A percentile compares a stretch with the other conserved stretches of the same genome.
Conservation (phyloP, 1,139 yeast genomes). For the Diutina mesorugosa region DNA sequence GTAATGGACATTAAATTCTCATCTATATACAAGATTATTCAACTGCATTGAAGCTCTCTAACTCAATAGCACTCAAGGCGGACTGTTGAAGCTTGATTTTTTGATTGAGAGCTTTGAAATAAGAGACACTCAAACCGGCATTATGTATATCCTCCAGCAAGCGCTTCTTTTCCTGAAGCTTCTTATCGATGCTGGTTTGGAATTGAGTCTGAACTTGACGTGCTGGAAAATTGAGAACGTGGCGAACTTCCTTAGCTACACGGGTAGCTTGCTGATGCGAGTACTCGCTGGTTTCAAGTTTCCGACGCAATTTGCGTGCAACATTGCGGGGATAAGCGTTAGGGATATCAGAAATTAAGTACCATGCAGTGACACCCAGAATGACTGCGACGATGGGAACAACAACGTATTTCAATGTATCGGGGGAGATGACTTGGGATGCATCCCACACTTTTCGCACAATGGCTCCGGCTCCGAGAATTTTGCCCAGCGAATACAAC, state of each 20-base stretch:
- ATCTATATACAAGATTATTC: background rate
- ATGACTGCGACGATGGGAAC: constrained; percentile 43
- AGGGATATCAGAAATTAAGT: constrained; percentile 70
- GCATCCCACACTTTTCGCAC: constrained; percentile 18
- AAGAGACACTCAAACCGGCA: constrained; percentile 46
- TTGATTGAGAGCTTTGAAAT: constrained; percentile 42
- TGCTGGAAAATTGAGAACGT: constrained; percentile 70
- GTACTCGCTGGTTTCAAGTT: constrained; percentile 58
- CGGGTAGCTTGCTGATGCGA: constrained; percentile 68
- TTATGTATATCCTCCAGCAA: constrained; percentile 40
- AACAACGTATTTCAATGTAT: constrained; percentile 21
- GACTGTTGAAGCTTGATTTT: constrained; percentile 16
- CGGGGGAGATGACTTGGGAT: constrained; percentile 16
- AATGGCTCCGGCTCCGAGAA: constrained; percentile 31
- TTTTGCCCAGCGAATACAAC: constrained; percentile 30
- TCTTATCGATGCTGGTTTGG: constrained; percentile 56
- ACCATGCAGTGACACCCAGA: constrained; percentile 25
- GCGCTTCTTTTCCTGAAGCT: constrained; percentile 46
- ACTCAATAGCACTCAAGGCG: background rate
- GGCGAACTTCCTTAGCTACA: constrained; percentile 69
- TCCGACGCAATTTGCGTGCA: constrained; percentile 54
- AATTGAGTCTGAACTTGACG: constrained; percentile 73
- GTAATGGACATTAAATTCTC: background rate
- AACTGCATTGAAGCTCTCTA: background rate
- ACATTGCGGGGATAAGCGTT: constrained; percentile 79